phyloP scores from a whole-genome alignment of 345 rosid genomes.

The Brassica carinata region DNA sequence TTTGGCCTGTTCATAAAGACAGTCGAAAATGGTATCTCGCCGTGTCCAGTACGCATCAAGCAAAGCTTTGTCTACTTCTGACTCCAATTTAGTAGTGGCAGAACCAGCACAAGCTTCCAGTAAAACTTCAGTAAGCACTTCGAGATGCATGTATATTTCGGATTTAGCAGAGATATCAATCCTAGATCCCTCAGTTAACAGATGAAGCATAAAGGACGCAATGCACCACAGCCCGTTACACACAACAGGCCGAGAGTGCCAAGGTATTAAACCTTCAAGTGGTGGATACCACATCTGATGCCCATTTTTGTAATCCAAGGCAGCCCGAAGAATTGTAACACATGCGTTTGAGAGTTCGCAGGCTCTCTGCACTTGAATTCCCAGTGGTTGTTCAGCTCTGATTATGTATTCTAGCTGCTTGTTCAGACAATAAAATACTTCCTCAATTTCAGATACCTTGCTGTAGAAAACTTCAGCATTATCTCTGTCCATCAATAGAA shows the following conservation, averaged over 20 bases:
- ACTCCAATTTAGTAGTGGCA: conserved; percentile 64
- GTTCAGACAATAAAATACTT: conserved; percentile 74
- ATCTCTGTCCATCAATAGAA: conserved; percentile 96
- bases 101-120: conserved; percentile 74
- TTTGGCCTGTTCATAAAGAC: conserved; percentile 70
- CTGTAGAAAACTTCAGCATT: conserved; percentile 95
- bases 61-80: conserved; percentile 64
- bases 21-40: conserved; percentile 69
- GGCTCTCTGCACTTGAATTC: conserved; percentile 67
- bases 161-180: conserved; percentile 61
- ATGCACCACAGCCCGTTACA: conserved; percentile 84
- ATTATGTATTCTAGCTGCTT: conserved; percentile 67
- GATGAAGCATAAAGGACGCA: conserved; percentile 73
- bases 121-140: conserved; percentile 66
- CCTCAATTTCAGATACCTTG: conserved; percentile 91
- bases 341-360: conserved; percentile 79
- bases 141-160: conserved; percentile 57
- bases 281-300: conserved; percentile 93
- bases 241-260: conserved; percentile 68
- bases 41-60: conserved; percentile 75
- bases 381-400: conserved; percentile 57
- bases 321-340: conserved; percentile 63
- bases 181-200: conserved; percentile 58
- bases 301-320: conserved; percentile 69
- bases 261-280: conserved; percentile 80